phyloP scores from a whole-genome alignment of 2,329 filamentous ascomycete genomes.

The Colletotrichum spinosum region DNA sequence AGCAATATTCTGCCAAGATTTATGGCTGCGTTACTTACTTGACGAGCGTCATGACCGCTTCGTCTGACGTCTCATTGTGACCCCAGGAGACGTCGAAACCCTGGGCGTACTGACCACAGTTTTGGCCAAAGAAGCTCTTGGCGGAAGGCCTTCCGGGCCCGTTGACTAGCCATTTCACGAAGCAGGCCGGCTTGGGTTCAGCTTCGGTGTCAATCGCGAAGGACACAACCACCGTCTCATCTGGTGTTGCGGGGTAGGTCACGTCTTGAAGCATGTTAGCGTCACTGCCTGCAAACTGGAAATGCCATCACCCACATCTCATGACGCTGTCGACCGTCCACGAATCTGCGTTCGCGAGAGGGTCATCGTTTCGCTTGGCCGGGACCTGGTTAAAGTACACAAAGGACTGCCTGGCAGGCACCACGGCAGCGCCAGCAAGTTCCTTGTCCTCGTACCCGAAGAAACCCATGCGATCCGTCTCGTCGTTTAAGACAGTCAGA shows the following conservation, averaged over 20 bases:
- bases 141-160: conserved; percentile 35
- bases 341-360: conserved; percentile 32
- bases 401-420: background rate
- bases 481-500: conserved; percentile 4
- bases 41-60: conserved; percentile 45
- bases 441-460: conserved; percentile 12
- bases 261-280: background rate
- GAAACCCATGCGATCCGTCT: background rate
- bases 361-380: background rate
- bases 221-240: background rate
- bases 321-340: conserved; percentile 9
- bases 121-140: conserved; percentile 42
- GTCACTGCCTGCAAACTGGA: no score
- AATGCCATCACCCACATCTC: conserved; percentile 21
- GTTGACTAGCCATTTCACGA: conserved; percentile 24
- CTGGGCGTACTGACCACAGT: conserved; percentile 39
- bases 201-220: conserved; percentile 9
- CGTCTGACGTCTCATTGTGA: conserved; percentile 43
- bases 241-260: background rate
- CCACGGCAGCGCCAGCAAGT: background rate
- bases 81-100: conserved; percentile 48
- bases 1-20: background rate
- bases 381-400: conserved; percentile 13
- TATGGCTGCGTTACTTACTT: conserved; percentile 41
- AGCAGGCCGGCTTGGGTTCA: conserved; percentile 37